These are phyloP conservation scores for Euphorbia schlechtendalii DNA, from an alignment of 441 rosid genomes.

Conservation along the genomic window DNA sequence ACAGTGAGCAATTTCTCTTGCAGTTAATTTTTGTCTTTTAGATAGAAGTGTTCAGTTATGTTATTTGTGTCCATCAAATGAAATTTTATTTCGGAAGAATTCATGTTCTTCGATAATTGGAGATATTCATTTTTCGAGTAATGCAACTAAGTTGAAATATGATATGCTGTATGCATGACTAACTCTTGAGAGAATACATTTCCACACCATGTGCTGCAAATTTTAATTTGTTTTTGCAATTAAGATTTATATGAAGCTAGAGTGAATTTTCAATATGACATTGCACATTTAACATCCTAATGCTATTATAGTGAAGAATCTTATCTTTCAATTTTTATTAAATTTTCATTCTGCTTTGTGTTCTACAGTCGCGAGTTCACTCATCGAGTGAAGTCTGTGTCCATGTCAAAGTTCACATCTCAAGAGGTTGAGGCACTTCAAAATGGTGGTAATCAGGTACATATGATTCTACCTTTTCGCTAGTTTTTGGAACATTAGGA, in stretches of 20 bases:
- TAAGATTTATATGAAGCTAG: not conserved
- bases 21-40: not conserved
- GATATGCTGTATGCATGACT: not conserved
- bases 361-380: slow-evolving; percentile 85
- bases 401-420: slow-evolving; percentile 90
- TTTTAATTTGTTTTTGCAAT: not conserved
- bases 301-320: not conserved
- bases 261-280: too few species aligned
- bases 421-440: slow-evolving; percentile 97
- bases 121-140: not conserved
- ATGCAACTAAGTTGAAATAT: not conserved
- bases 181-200: not conserved
- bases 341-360: slow-evolving; percentile 7
- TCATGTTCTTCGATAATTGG: not conserved
- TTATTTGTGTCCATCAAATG: not conserved
- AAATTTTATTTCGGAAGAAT: not conserved
- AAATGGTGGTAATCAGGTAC: slow-evolving; percentile 96
- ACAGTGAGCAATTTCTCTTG: slow-evolving; percentile 56
- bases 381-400: slow-evolving; percentile 95
- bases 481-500: slow-evolving; percentile 10
- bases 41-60: not conserved
- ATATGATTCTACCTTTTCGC: slow-evolving; percentile 6
- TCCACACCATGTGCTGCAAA: not conserved
- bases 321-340: slow-evolving; percentile 10
- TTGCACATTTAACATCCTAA: not conserved